These are phyloP conservation scores for Phialophora tarda DNA, from an alignment of 2,329 filamentous ascomycete genomes.

Conservation along the genomic window DNA sequence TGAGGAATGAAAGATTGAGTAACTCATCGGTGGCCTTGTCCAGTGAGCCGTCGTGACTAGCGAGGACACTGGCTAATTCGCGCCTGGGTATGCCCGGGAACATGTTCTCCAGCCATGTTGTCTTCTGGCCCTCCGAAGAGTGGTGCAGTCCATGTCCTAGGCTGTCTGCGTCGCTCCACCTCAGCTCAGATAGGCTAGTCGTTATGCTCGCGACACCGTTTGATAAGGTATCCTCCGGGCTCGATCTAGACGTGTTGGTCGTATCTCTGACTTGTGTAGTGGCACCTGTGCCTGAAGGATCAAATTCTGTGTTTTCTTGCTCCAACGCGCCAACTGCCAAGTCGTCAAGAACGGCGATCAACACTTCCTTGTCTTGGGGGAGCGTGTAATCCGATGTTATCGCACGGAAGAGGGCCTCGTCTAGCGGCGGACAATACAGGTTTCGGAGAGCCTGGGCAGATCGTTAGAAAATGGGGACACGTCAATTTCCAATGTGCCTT, in stretches of 20 bases:
- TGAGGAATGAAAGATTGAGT: conserved; percentile 77
- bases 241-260: conserved; percentile 42
- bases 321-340: conserved; percentile 67
- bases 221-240: conserved; percentile 27
- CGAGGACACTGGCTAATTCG: conserved; percentile 27
- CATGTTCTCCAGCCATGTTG: conserved; percentile 67
- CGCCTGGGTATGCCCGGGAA: conserved; percentile 67
- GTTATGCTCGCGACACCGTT: conserved; percentile 37
- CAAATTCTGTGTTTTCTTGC: conserved; percentile 60
- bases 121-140: conserved; percentile 62
- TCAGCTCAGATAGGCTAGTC: conserved; percentile 36
- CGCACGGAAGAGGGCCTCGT: conserved; percentile 76
- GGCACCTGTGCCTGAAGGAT: conserved; percentile 37
- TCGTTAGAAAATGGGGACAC: background rate
- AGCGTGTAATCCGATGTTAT: conserved; percentile 77
- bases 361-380: conserved; percentile 55
- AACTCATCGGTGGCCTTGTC: conserved; percentile 77
- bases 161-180: conserved; percentile 39
- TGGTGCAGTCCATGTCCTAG: conserved; percentile 26
- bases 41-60: conserved; percentile 65
- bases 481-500: conserved; percentile 10
- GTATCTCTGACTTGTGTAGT: conserved; percentile 43
- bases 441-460: conserved; percentile 49
- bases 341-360: conserved; percentile 65
- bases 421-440: conserved; percentile 75